Conservation (phyloP, 805 yeast species). For the Debaryomyces prosopidis region DNA sequence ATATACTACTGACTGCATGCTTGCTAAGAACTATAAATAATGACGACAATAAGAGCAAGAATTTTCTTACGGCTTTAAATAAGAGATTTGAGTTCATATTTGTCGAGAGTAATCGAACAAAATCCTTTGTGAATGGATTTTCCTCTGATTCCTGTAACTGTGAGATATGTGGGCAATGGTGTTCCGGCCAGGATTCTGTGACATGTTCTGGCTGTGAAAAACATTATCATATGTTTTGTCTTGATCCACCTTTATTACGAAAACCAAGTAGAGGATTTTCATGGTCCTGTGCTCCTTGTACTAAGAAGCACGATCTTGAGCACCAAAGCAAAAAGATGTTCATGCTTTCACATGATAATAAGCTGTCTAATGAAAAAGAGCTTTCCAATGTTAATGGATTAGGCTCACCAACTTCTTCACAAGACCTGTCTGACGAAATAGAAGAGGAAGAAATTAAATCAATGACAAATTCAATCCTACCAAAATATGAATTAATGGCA, state of each 20-base stretch:
- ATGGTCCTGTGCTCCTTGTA: conserved; percentile 85
- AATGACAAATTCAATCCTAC: conserved; percentile 24
- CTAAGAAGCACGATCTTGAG: conserved; percentile 53
- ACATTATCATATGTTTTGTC: conserved; percentile 76
- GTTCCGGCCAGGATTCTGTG: conserved; percentile 66
- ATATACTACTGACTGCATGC: conserved; percentile 62
- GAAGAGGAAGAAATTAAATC: conserved; percentile 6
- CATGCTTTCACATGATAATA: conserved; percentile 44
- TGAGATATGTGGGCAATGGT: conserved; percentile 82
- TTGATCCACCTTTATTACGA: conserved; percentile 77
- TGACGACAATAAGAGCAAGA: conserved; percentile 52
- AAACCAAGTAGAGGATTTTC: conserved; percentile 87
- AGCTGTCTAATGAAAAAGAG: conserved; percentile 39
- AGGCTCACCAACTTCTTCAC: conserved; percentile 6
- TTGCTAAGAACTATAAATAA: conserved; percentile 35
- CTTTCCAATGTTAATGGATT: conserved; percentile 19
- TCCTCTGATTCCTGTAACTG: conserved; percentile 57
- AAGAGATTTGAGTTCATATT: conserved; percentile 74
- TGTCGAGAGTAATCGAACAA: conserved; percentile 67
- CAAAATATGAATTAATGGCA: conserved; percentile 60
- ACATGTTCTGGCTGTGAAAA: conserved; percentile 76
- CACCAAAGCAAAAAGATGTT: conserved; percentile 37
- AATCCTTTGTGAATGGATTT: conserved; percentile 62
- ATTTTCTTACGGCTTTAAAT: conserved; percentile 60
- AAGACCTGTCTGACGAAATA: conserved; percentile 10